Evolutionary conservation across 1,284 basidiomycete species (phyloP).

Genomic region (Irpex sp.): DNA sequence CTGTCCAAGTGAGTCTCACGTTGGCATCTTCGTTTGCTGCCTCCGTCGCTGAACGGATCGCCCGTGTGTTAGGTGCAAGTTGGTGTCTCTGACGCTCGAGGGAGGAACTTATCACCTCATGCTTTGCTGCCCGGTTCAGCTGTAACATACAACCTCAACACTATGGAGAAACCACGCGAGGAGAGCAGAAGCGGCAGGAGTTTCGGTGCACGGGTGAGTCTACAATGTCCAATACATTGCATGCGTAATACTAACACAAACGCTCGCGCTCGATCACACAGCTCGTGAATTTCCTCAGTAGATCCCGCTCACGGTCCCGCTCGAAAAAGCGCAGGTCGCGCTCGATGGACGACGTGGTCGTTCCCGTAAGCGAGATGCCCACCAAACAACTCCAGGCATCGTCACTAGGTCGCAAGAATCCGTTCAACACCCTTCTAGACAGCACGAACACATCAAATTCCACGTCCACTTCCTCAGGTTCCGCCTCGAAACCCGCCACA

Average conservation of each 20-base stretch:
- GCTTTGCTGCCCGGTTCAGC: constrained; percentile 16
- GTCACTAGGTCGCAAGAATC: constrained; percentile 18
- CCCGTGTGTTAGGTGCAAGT: not conserved
- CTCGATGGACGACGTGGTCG: constrained; percentile 22
- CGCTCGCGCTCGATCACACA: constrained; percentile 8
- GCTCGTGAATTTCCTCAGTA: constrained; percentile 30
- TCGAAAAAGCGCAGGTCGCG: constrained; percentile 27
- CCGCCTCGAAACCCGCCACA: constrained; percentile 39
- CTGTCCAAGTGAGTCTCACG: constrained; percentile 18
- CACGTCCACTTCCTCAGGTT: constrained; percentile 14
- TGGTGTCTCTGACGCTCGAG: constrained; percentile 4
- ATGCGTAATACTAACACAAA: too few species aligned
- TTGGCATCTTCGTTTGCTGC: not conserved
- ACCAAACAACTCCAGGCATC: constrained; percentile 15
- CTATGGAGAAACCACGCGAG: constrained; percentile 20
- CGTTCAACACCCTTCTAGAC: constrained; percentile 20
- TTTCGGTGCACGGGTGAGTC: constrained; percentile 24
- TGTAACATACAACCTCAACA: constrained; percentile 14
- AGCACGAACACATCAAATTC: constrained; percentile 16
- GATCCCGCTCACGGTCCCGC: constrained; percentile 28
- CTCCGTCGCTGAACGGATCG: not conserved
- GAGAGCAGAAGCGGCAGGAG: constrained; percentile 22
- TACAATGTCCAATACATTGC: too few species aligned
- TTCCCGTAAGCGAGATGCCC: constrained; percentile 19
- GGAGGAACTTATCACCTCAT: constrained; percentile 1